A percentile compares a stretch with the other conserved stretches of the same genome.
Conservation (phyloP, 106 monocot genomes). For the Phalaenopsis equestris region DNA sequence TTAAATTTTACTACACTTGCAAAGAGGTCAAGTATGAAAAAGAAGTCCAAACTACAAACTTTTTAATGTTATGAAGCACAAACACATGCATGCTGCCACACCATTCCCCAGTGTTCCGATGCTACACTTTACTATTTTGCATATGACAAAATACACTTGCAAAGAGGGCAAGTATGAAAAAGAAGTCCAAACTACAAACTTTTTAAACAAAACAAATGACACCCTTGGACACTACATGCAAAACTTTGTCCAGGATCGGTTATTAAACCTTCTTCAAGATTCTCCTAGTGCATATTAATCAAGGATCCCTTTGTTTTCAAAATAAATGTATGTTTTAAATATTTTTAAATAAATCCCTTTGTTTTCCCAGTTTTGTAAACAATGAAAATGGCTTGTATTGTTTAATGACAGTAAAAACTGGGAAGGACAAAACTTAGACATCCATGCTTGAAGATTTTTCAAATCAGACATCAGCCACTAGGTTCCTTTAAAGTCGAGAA, state of each 20-base stretch:
- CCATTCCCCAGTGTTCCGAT: neutral
- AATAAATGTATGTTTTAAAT: neutral
- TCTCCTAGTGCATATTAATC: too few relatives aligned
- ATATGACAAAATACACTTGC: neutral
- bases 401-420: neutral
- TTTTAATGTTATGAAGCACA: neutral
- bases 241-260: too few relatives aligned
- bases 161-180: neutral
- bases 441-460: neutral
- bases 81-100: neutral
- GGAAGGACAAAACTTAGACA: neutral
- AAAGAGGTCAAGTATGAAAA: neutral
- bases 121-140: neutral
- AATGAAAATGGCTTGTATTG: neutral
- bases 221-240: too few relatives aligned
- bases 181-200: neutral
- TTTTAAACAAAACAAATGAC: neutral
- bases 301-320: neutral
- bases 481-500: too few relatives aligned
- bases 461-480: too few relatives aligned
- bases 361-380: neutral
- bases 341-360: neutral
- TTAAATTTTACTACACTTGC: too few relatives aligned
- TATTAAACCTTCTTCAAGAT: too few relatives aligned
- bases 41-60: neutral